These are phyloP conservation scores for Aspergillus pseudoglaucus DNA, from an alignment of 2,329 filamentous ascomycete genomes.

Conservation along the genomic window DNA sequence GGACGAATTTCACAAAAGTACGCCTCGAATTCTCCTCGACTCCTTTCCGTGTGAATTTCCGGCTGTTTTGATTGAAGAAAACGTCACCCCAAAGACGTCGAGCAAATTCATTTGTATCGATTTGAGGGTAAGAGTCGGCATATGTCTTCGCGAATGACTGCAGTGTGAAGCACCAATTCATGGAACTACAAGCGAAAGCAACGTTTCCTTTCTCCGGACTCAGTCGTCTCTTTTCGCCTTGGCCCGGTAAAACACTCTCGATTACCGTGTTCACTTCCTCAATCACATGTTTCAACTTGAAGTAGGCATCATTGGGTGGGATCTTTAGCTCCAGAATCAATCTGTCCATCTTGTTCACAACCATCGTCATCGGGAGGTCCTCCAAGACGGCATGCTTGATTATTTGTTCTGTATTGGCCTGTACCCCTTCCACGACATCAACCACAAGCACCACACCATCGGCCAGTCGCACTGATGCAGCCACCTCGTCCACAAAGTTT, in stretches of 20 bases:
- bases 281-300: constrained; percentile 97
- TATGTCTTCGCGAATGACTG: constrained; percentile 97
- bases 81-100: constrained; percentile 90
- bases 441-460: constrained; percentile 92
- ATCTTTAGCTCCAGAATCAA: constrained; percentile 90
- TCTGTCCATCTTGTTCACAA: constrained; percentile 97
- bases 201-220: constrained; percentile 98
- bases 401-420: constrained; percentile 92
- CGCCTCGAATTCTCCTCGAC: constrained; percentile 73
- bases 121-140: constrained; percentile 73
- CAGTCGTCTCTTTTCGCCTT: constrained; percentile 70
- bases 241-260: constrained; percentile 74
- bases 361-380: constrained; percentile 77
- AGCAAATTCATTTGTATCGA: constrained; percentile 78
- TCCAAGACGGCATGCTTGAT: constrained; percentile 93
- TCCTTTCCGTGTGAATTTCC: constrained; percentile 84
- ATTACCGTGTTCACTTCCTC: constrained; percentile 97
- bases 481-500: constrained; percentile 97
- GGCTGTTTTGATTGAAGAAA: constrained; percentile 85
- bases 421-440: constrained; percentile 98
- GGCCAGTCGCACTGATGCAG: constrained; percentile 74
- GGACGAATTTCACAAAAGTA: constrained; percentile 87
- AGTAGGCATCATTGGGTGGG: constrained; percentile 92
- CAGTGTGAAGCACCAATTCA: constrained; percentile 96
- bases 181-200: constrained; percentile 85